These are phyloP conservation scores for Xylaria sp. DNA, from an alignment of 2,329 filamentous ascomycete species.

Conservation along the genomic window DNA sequence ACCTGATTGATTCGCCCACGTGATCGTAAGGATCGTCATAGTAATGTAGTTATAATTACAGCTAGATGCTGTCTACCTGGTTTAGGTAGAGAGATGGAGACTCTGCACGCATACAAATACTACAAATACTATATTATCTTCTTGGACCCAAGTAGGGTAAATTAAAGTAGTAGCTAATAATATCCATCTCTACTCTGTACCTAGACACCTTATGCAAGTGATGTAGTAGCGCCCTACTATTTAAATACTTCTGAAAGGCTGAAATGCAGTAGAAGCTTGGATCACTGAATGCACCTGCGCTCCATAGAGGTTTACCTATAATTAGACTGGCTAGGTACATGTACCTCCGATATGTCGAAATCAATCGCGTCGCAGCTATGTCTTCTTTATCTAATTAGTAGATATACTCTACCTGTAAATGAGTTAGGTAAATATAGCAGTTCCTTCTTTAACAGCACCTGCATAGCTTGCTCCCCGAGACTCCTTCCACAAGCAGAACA, in stretches of 20 bases:
- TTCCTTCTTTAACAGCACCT: too few relatives aligned
- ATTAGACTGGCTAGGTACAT: too few relatives aligned
- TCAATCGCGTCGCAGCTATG: not conserved
- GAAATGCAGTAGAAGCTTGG: too few relatives aligned
- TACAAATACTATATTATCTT: too few relatives aligned
- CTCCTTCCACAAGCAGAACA: too few relatives aligned
- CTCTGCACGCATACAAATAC: too few relatives aligned
- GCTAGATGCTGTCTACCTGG: not conserved
- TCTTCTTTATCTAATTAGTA: not conserved
- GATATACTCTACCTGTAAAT: not conserved
- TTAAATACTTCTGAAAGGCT: not conserved
- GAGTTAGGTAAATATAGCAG: not conserved
- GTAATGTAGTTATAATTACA: not conserved
- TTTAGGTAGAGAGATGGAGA: not conserved
- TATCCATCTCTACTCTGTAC: not conserved
- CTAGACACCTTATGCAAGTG: not conserved
- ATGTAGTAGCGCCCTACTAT: too few relatives aligned
- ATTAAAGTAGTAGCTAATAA: constrained; percentile 6
- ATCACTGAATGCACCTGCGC: too few relatives aligned
- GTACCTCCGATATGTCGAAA: too few relatives aligned
- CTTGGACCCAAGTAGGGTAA: not conserved
- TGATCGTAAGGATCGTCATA: not conserved
- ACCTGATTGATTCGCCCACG: not conserved
- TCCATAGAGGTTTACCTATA: not conserved
- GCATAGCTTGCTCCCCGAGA: too few relatives aligned